Evolutionary conservation across 352 stramenopile species (phyloP), one percentile per base, ranked within the genome.

Genomic region (Globisporangium paddicum): DNA sequence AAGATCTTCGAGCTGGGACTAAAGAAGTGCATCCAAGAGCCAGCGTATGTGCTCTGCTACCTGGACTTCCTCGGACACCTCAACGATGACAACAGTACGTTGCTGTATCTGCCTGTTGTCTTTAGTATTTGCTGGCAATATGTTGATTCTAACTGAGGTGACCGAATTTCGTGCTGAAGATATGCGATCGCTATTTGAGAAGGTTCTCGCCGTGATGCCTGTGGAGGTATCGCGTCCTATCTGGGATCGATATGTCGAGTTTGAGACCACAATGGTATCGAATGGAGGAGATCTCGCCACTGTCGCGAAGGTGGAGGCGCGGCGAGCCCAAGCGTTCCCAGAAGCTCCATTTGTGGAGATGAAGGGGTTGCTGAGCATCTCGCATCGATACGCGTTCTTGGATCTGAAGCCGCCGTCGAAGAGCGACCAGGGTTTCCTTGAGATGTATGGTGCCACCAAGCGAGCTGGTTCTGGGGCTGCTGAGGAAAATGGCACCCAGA

Each of bases 61-160:
- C 62, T 96, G 16, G 84, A 94, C 55, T 94, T 96, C 50, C 74
- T 96, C 10, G 68, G 82, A 1, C 86, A 96, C 50, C 68, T 92
- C 38, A 94, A 96, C 60, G 86, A 96, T 60, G 86, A 96, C 68
- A 96, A 94, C 65, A 96, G 84, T 96, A 71, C 60, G 82, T 79
- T 18, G 19, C 0, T 49, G 11, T 13, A 1, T 5, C 13, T 35
- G 5, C n/a, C n/a, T 26, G 3, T 44, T 0, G 4, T 44, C 35
- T 67, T 50, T 58, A 35, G n/a, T 19, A 32, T 28, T 4, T 56
- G n/a, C 25, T 16, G 16, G 32, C 32, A 44, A 2, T 67, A 13
- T n/a, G 35, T 26, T 55, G 5, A 63, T 48, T 45, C 6, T 48
- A 3, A 42, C 37, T 44, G 38, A 21, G 34, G 10, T 40, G 34